phyloP scores from a whole-genome alignment of 352 stramenopile species.

The Globisporangium perplexum region DNA sequence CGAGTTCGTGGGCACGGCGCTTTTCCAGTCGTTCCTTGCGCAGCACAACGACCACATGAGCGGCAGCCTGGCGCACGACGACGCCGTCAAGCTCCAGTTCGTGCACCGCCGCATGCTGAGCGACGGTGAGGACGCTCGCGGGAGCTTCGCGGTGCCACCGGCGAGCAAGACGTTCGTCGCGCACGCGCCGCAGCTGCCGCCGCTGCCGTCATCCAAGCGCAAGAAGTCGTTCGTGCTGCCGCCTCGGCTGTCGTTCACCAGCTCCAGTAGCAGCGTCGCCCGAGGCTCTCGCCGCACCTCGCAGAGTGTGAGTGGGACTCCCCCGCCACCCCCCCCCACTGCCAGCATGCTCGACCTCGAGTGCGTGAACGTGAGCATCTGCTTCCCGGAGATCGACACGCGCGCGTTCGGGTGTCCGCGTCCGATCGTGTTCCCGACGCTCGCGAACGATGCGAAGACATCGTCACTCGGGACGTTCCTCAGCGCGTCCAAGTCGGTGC shows the following conservation, averaged over 20 bases:
- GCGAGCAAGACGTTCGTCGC: conserved; percentile 39
- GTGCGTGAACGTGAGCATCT: conserved; percentile 13
- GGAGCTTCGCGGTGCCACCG: conserved; percentile 6
- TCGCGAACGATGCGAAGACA: conserved; percentile 19
- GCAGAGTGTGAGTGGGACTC: background rate
- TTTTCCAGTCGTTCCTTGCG: conserved; percentile 35
- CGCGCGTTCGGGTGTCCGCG: conserved; percentile 22
- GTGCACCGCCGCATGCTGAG: conserved; percentile 26
- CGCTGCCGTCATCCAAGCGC: conserved; percentile 1
- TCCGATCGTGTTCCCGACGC: conserved; percentile 22
- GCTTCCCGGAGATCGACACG: conserved; percentile 24
- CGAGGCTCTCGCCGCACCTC: background rate
- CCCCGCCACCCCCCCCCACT: background rate
- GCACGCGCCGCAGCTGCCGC: conserved; percentile 15
- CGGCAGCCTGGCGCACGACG: conserved; percentile 20
- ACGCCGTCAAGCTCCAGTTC: conserved; percentile 33
- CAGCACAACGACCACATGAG: conserved; percentile 32
- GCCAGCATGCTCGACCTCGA: conserved; percentile 4
- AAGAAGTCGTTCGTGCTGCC: conserved; percentile 13
- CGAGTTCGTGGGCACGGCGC: conserved; percentile 21
- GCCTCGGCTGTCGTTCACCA: background rate
- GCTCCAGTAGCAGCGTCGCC: too few species aligned
- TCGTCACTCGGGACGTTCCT: conserved; percentile 27
- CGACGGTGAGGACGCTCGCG: conserved; percentile 5
- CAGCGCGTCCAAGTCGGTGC: conserved; percentile 11